A percentile compares a stretch with the other conserved stretches of the same genome.
These are phyloP conservation scores for Bipolaris sorokiniana DNA, from an alignment of 2,329 filamentous ascomycete genomes.

Conservation along the genomic window DNA sequence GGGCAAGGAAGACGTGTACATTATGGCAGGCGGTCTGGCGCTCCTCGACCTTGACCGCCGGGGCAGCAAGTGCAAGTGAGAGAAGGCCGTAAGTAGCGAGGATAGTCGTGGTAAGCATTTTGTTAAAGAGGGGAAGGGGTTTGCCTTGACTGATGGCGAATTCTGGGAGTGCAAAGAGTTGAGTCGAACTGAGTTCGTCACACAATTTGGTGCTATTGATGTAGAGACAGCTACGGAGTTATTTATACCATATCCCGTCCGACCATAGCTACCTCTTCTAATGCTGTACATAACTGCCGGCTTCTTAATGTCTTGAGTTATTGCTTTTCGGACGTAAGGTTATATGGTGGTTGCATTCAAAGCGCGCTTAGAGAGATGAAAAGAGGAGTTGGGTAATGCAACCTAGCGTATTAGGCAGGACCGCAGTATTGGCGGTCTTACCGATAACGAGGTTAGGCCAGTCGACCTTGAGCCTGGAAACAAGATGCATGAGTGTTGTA, in stretches of 20 bases:
- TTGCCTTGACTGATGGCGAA: neutral
- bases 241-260: neutral
- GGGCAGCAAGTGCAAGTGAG: neutral
- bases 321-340: neutral
- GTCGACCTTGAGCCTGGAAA: neutral
- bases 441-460: neutral
- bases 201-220: neutral
- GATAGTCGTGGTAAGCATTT: neutral
- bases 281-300: neutral
- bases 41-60: neutral
- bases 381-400: neutral
- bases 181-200: neutral
- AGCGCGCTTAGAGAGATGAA: neutral
- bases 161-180: neutral
- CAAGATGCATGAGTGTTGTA: neutral
- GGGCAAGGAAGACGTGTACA: neutral
- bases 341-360: neutral
- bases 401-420: neutral
- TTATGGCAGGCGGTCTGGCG: neutral
- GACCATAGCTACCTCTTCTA: neutral
- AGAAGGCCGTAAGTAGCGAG: neutral
- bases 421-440: neutral
- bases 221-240: neutral
- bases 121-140: neutral
- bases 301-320: neutral